Conservation (phyloP, 208 protist genomes). For the Leishmania braziliensis region DNA sequence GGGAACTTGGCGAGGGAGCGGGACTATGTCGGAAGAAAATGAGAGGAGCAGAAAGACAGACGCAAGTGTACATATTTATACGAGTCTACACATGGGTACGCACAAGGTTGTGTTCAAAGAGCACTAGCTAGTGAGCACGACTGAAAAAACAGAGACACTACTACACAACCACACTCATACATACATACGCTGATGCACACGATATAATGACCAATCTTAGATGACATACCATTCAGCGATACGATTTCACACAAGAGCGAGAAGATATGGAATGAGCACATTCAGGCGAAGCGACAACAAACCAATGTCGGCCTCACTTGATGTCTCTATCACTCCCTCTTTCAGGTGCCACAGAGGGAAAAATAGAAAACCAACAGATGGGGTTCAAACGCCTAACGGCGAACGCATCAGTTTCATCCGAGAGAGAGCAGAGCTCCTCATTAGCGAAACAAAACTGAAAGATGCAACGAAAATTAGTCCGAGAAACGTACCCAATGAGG, state of each 20-base stretch:
- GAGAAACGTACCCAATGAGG: neutral
- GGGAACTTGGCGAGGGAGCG: neutral
- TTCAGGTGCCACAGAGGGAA: neutral
- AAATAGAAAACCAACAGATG: neutral
- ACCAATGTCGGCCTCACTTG: neutral
- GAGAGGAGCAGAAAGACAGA: neutral
- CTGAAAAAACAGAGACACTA: neutral
- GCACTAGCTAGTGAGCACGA: neutral
- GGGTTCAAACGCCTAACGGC: neutral
- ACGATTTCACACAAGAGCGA: neutral
- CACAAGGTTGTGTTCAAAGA: neutral
- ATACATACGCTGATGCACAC: neutral
- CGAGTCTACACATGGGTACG: neutral
- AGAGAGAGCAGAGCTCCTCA: neutral
- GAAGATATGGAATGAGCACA: neutral
- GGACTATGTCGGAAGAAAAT: neutral
- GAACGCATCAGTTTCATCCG: neutral
- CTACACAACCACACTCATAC: neutral
- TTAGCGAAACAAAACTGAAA: neutral
- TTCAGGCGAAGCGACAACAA: neutral
- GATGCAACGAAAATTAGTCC: neutral
- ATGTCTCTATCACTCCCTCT: neutral
- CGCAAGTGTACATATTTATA: neutral
- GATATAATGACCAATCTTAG: neutral
- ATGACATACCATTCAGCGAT: neutral